phyloP scores from a whole-genome alignment of 176 grass and related monocot genomes.

The Eleusine indica region DNA sequence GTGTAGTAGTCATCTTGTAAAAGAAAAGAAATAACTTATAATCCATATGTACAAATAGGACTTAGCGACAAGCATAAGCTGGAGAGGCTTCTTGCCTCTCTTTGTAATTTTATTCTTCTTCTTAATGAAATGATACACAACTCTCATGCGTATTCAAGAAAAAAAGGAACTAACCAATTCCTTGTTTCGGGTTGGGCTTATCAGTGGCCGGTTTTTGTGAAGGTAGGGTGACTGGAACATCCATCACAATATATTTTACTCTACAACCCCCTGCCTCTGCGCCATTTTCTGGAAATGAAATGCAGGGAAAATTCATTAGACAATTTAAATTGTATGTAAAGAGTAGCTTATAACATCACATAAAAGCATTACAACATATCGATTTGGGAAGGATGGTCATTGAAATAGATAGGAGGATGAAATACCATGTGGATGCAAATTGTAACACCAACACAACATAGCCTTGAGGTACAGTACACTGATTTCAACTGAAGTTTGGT shows the following conservation, averaged over 20 bases:
- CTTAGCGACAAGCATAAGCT: slow-evolving; percentile 14
- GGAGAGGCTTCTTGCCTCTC: too few relatives aligned
- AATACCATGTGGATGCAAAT: slow-evolving; percentile 4
- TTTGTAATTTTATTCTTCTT: too few relatives aligned
- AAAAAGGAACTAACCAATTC: slow-evolving; percentile 70
- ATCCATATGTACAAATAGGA: slow-evolving; percentile 5
- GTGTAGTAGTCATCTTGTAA: background rate
- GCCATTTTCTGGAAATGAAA: slow-evolving; percentile 66
- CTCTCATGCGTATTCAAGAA: background rate
- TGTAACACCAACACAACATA: background rate
- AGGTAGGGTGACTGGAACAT: slow-evolving; percentile 80
- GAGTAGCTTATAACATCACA: background rate
- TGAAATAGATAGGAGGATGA: background rate
- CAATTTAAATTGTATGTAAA: slow-evolving; percentile 24
- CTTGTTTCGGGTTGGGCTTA: slow-evolving; percentile 97
- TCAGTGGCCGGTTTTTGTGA: slow-evolving; percentile 70
- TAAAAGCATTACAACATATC: slow-evolving; percentile 30
- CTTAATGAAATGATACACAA: too few relatives aligned
- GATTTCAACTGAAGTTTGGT: slow-evolving; percentile 3
- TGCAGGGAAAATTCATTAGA: slow-evolving; percentile 14
- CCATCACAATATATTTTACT: slow-evolving; percentile 84
- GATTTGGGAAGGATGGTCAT: slow-evolving; percentile 2
- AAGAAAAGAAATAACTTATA: slow-evolving; percentile 12
- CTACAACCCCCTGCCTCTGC: slow-evolving; percentile 68
- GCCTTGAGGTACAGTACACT: slow-evolving; percentile 3